A percentile compares a stretch with the other conserved stretches of the same genome.
Evolutionary conservation across 352 stramenopile species (phyloP).

Genomic region (Globisporangium alternatum): DNA sequence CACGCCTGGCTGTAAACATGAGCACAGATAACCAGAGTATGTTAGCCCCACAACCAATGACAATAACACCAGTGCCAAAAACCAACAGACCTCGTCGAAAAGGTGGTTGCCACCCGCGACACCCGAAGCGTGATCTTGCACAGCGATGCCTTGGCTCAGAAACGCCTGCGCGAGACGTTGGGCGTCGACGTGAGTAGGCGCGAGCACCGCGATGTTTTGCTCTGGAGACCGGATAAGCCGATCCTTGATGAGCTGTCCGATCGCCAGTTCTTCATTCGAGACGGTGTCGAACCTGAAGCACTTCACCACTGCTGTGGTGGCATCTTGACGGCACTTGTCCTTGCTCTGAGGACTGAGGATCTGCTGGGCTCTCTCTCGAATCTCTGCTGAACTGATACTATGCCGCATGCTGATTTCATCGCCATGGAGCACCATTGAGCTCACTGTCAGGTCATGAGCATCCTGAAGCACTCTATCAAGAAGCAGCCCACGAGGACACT

Average conservation of each 20-base stretch:
- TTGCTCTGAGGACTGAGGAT: constrained; percentile 4
- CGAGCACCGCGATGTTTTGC: constrained; percentile 29
- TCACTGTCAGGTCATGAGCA: background rate
- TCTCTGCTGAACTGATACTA: background rate
- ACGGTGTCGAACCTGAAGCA: constrained; percentile 22
- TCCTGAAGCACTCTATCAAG: constrained; percentile 35
- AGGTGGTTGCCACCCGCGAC: constrained; percentile 12
- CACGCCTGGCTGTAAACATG: constrained; percentile 36
- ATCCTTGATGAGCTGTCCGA: constrained; percentile 14
- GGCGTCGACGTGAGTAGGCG: constrained; percentile 34
- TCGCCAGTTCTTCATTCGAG: constrained; percentile 19
- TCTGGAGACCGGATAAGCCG: constrained; percentile 6
- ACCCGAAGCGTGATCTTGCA: constrained; percentile 14
- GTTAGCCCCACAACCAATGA: background rate
- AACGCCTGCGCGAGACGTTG: constrained; percentile 36
- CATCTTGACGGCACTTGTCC: background rate
- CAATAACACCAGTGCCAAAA: background rate
- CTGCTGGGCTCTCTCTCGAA: constrained; percentile 8
- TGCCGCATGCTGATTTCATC: background rate
- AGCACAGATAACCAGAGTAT: background rate
- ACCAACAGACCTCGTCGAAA: constrained; percentile 22
- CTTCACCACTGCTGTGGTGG: constrained; percentile 7
- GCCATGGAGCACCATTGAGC: background rate
- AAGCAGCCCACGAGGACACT: constrained; percentile 31
- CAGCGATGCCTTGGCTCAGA: constrained; percentile 28